These are phyloP conservation scores for Ascochyta lentis DNA, from an alignment of 2,329 filamentous ascomycete species.

Conservation along the genomic window DNA sequence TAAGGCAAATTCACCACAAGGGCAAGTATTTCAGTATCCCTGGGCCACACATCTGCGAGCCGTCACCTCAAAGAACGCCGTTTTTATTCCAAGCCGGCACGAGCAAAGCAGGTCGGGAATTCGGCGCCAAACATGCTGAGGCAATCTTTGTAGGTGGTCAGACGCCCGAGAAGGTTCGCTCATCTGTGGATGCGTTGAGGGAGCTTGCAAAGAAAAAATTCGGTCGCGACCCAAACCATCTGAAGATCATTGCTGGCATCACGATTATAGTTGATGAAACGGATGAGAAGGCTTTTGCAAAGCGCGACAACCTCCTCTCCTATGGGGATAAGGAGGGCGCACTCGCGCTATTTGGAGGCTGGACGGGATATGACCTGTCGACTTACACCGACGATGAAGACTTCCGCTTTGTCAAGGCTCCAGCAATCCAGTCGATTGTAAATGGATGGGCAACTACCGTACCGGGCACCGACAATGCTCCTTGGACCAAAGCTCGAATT, in stretches of 20 bases:
- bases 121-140: conserved; percentile 72
- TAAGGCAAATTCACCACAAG: conserved; percentile 68
- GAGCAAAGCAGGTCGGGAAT: conserved; percentile 66
- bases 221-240: background rate
- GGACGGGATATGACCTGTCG: conserved; percentile 69
- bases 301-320: conserved; percentile 62
- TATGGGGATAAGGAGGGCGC: conserved; percentile 64
- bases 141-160: conserved; percentile 69
- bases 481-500: conserved; percentile 73
- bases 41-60: conserved; percentile 69
- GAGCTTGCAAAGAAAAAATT: background rate
- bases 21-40: conserved; percentile 70
- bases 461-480: conserved; percentile 51
- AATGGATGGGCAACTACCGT: conserved; percentile 19
- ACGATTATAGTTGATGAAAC: conserved; percentile 60
- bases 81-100: conserved; percentile 73
- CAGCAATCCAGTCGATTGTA: conserved; percentile 16
- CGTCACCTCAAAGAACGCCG: conserved; percentile 70
- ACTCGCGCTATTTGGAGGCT: conserved; percentile 72
- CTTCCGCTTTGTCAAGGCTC: background rate
- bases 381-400: conserved; percentile 48
- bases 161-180: conserved; percentile 58
- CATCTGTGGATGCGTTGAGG: conserved; percentile 55
- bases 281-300: conserved; percentile 67
- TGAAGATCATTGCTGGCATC: background rate